These are phyloP conservation scores for Polyporus tsugae DNA, from an alignment of 1,284 basidiomycete genomes.

Conservation along the genomic window DNA sequence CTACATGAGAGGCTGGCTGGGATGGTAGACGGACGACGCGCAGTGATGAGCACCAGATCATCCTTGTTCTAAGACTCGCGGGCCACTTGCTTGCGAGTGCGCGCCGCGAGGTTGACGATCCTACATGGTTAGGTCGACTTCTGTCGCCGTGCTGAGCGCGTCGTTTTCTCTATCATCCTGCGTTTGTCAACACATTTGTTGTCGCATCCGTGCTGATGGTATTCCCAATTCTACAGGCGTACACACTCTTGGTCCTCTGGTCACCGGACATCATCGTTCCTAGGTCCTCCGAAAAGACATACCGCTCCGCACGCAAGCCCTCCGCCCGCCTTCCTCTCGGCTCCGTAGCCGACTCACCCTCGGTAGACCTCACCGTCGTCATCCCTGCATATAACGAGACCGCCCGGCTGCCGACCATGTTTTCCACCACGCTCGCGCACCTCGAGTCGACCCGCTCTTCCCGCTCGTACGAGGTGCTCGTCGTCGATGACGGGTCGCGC, in stretches of 20 bases:
- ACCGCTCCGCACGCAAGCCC: conserved; percentile 60
- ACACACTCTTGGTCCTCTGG: conserved; percentile 68
- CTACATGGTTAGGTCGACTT: conserved; percentile 53
- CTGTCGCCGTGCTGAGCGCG: conserved; percentile 46
- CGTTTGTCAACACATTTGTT: conserved; percentile 27
- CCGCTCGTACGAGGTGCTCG: conserved; percentile 79
- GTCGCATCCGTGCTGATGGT: conserved; percentile 4
- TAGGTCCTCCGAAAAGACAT: conserved; percentile 71
- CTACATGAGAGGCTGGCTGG: not conserved
- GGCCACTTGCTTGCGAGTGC: conserved; percentile 51
- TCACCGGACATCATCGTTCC: conserved; percentile 73
- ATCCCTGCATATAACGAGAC: conserved; percentile 94
- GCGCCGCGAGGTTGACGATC: conserved; percentile 76
- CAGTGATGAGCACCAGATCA: conserved; percentile 76
- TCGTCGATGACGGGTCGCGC: conserved; percentile 90
- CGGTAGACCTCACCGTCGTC: conserved; percentile 79
- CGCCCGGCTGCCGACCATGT: conserved; percentile 82
- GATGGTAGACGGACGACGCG: conserved; percentile 12
- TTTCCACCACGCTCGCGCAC: conserved; percentile 75
- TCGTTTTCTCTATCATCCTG: conserved; percentile 17
- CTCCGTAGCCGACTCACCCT: conserved; percentile 57
- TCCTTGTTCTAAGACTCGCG: conserved; percentile 90
- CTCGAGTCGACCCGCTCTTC: conserved; percentile 45
- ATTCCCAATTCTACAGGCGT: conserved; percentile 52
- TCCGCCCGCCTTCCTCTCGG: conserved; percentile 60